These are phyloP conservation scores for Chrysoporthe cubensis DNA, from an alignment of 2,329 filamentous ascomycete genomes.

Conservation along the genomic window DNA sequence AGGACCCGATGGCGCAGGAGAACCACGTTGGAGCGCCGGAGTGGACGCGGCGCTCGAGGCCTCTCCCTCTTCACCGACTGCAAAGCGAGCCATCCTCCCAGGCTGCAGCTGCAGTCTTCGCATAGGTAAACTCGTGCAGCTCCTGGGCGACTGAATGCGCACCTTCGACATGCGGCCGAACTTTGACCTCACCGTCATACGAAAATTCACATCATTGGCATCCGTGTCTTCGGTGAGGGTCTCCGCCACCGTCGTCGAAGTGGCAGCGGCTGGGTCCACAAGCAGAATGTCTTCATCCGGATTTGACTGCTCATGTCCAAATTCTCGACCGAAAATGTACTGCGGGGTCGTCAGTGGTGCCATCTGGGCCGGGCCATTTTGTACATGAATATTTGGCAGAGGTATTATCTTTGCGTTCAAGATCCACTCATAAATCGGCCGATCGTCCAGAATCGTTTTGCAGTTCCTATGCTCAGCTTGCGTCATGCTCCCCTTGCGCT, in stretches of 20 bases:
- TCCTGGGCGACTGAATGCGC: not conserved
- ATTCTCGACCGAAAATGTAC: conserved; percentile 55
- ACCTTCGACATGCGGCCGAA: not conserved
- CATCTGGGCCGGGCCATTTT: conserved; percentile 52
- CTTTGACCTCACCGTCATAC: not conserved
- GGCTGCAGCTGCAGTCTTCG: not conserved
- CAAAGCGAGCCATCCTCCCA: conserved; percentile 17
- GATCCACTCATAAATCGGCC: conserved; percentile 62
- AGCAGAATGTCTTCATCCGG: conserved; percentile 52
- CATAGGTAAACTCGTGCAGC: not conserved
- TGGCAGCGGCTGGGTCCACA: conserved; percentile 29
- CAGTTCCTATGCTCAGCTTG: conserved; percentile 62
- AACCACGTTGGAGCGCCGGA: not conserved
- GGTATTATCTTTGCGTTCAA: conserved; percentile 52
- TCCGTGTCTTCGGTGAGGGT: not conserved
- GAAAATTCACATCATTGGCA: not conserved
- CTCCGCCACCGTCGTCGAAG: not conserved
- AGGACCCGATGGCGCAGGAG: not conserved
- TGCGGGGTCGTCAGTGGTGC: conserved; percentile 49
- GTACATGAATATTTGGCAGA: conserved; percentile 31
- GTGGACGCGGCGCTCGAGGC: not conserved
- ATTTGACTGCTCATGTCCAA: conserved; percentile 44
- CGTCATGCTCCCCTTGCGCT: conserved; percentile 75
- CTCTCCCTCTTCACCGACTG: not conserved
- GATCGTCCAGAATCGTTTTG: conserved; percentile 62